These are phyloP conservation scores for Mycena leptocephala DNA, from an alignment of 768 basidiomycete species.

Conservation along the genomic window DNA sequence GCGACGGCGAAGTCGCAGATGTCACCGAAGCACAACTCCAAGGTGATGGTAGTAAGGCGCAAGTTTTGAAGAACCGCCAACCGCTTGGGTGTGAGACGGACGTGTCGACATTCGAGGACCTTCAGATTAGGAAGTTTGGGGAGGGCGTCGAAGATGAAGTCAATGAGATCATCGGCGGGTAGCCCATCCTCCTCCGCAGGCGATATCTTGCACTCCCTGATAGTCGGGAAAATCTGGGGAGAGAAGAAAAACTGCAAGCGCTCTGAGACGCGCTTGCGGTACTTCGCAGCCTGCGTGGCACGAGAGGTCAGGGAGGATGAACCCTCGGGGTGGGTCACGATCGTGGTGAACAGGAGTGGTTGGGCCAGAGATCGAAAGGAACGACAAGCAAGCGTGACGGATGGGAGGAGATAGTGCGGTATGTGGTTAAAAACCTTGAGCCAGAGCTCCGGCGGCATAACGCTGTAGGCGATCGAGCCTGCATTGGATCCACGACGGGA, in stretches of 20 bases:
- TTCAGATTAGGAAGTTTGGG: conserved; percentile 50
- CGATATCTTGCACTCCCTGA: conserved; percentile 54
- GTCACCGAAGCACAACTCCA: conserved; percentile 42
- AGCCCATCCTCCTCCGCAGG: conserved; percentile 49
- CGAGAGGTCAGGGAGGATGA: conserved; percentile 45
- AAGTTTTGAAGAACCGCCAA: conserved; percentile 47
- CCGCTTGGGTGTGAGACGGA: conserved; percentile 51
- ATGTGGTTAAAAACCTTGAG: conserved; percentile 50
- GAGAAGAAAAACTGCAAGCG: conserved; percentile 49
- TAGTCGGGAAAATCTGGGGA: conserved; percentile 50
- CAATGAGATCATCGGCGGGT: conserved; percentile 49
- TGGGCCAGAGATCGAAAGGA: conserved; percentile 54
- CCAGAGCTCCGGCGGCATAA: conserved; percentile 53
- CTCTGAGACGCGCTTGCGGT: conserved; percentile 47
- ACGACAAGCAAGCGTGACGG: too few relatives aligned
- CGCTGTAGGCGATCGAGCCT: neutral
- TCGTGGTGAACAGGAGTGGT: conserved; percentile 53
- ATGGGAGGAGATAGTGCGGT: conserved; percentile 42
- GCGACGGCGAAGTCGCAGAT: neutral
- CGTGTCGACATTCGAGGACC: conserved; percentile 53
- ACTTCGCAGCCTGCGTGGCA: too few relatives aligned
- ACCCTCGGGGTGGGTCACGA: conserved; percentile 51
- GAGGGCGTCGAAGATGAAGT: conserved; percentile 46
- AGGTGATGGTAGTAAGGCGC: conserved; percentile 48
- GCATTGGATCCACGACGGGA: conserved; percentile 2